phyloP scores from a whole-genome alignment of 768 basidiomycete genomes.

The Lactifluus rugatus region DNA sequence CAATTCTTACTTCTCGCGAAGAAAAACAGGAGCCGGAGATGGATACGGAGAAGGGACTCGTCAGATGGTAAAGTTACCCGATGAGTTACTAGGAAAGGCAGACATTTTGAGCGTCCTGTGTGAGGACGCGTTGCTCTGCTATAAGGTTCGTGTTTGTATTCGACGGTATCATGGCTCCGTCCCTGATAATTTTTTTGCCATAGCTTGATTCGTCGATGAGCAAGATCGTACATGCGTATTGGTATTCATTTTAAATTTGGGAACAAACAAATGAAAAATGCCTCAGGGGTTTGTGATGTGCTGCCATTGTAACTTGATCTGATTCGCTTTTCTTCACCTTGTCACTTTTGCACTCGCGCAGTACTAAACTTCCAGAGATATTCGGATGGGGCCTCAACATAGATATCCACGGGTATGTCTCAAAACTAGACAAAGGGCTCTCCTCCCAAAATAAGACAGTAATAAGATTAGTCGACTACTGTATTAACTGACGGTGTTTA shows the following conservation, averaged over 20 bases:
- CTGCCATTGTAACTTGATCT: no score
- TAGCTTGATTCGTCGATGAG: background rate
- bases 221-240: constrained; percentile 4
- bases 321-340: no score
- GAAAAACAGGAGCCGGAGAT: background rate
- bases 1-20: constrained; percentile 6
- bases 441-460: no score
- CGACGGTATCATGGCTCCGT: background rate
- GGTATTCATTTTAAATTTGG: background rate
- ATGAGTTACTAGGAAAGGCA: background rate
- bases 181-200: background rate
- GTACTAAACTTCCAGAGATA: no score
- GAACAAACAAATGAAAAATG: background rate
- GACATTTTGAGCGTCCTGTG: background rate
- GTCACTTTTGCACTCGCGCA: no score
- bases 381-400: no score
- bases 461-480: no score
- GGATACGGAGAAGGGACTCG: background rate
- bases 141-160: background rate
- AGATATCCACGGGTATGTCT: no score
- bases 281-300: background rate
- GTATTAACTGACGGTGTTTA: no score
- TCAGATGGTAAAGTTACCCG: background rate
- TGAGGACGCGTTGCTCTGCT: constrained; percentile 12
- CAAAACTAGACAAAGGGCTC: no score